These are phyloP conservation scores for Cadophora malorum DNA, from an alignment of 2,329 filamentous ascomycete species.

Conservation along the genomic window DNA sequence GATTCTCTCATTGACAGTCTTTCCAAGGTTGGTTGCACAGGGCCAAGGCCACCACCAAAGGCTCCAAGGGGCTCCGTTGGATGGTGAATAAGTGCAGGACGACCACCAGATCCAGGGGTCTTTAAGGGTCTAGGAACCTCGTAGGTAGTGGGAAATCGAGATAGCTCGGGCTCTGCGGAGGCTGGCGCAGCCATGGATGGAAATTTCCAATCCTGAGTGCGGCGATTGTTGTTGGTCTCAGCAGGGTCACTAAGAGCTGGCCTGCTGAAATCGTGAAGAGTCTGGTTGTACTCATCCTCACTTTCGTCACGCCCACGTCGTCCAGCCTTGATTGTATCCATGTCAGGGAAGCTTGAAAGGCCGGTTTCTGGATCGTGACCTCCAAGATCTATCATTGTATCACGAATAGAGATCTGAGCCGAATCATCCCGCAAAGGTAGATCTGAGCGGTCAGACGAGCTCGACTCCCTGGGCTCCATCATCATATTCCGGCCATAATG, in stretches of 20 bases:
- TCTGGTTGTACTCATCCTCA: constrained; percentile 35
- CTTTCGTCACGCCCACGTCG: constrained; percentile 33
- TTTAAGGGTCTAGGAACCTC: constrained; percentile 38
- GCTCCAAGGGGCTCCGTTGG: constrained; percentile 56
- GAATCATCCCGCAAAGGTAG: constrained; percentile 65
- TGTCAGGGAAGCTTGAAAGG: constrained; percentile 63
- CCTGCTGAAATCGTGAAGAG: constrained; percentile 51
- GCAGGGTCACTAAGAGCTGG: constrained; percentile 64
- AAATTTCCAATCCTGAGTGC: constrained; percentile 65
- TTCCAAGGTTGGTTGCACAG: constrained; percentile 25
- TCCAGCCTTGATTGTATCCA: constrained; percentile 60
- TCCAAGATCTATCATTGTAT: constrained; percentile 70
- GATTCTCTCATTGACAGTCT: constrained; percentile 41
- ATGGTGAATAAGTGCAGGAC: constrained; percentile 57
- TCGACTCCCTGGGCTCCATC: constrained; percentile 13
- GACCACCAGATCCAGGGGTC: constrained; percentile 45
- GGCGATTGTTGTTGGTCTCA: constrained; percentile 58
- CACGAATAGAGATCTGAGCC: constrained; percentile 56
- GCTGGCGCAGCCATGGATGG: constrained; percentile 59
- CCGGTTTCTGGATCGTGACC: constrained; percentile 62
- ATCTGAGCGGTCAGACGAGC: constrained; percentile 52
- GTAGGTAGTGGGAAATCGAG: constrained; percentile 54
- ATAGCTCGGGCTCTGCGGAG: constrained; percentile 60
- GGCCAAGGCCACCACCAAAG: constrained; percentile 34
- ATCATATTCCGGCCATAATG: constrained; percentile 59